Percentiles rank a stretch among this genome's conserved stretches.
These are phyloP conservation scores for Sclerotinia spermophila DNA, from an alignment of 2,329 filamentous ascomycete species.

Conservation along the genomic window DNA sequence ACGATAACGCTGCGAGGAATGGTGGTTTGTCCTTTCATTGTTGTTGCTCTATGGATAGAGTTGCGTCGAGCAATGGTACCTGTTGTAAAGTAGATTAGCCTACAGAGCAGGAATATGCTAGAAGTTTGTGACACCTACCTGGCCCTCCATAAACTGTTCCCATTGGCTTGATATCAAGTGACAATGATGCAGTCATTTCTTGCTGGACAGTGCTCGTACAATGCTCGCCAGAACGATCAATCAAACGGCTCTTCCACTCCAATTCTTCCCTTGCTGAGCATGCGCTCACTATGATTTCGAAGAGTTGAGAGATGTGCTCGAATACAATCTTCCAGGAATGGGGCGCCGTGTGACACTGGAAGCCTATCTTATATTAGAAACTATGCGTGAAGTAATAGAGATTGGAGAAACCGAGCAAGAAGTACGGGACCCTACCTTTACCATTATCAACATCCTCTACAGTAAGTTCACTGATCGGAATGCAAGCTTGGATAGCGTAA, in stretches of 20 bases:
- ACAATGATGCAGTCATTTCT: constrained; percentile 59
- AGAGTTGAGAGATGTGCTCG: constrained; percentile 69
- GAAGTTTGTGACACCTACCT: constrained; percentile 43
- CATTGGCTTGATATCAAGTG: constrained; percentile 67
- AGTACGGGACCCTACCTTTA: constrained; percentile 49
- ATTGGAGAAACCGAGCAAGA: too few species aligned
- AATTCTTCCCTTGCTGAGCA: constrained; percentile 77
- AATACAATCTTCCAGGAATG: constrained; percentile 93
- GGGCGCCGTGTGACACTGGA: constrained; percentile 82
- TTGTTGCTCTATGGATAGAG: constrained; percentile 76
- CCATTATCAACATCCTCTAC: constrained; percentile 74
- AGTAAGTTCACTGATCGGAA: constrained; percentile 62
- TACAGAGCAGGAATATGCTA: not conserved
- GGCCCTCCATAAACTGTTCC: constrained; percentile 72
- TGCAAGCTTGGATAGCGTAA: constrained; percentile 72
- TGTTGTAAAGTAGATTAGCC: constrained; percentile 30
- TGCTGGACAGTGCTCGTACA: constrained; percentile 46
- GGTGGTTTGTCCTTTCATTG: constrained; percentile 61
- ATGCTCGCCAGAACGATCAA: constrained; percentile 48
- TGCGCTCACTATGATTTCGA: constrained; percentile 82
- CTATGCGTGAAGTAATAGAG: not conserved
- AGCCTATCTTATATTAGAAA: constrained; percentile 48
- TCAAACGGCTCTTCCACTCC: constrained; percentile 72
- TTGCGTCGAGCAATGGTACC: constrained; percentile 62
- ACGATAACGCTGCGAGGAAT: constrained; percentile 74